Evolutionary conservation across 179 eudicot species (phyloP).

Genomic region (Pouteria campechiana): DNA sequence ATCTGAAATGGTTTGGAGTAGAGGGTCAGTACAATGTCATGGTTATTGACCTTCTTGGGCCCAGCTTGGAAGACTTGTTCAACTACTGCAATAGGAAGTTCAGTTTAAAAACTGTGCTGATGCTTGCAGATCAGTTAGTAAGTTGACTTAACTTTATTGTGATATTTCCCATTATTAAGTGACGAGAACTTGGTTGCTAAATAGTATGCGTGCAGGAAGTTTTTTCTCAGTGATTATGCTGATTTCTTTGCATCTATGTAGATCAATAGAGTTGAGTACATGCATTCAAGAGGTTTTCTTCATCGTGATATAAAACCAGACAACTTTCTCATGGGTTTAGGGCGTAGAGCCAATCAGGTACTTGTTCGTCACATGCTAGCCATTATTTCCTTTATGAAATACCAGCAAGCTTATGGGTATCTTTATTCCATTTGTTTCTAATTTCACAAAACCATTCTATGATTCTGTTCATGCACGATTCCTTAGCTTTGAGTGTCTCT

Average conservation of each 20-base stretch:
- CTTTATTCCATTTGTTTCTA: too few relatives aligned
- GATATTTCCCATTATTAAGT: neutral
- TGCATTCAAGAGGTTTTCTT: conserved; percentile 93
- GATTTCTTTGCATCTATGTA: conserved; percentile 10
- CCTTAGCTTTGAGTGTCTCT: too few relatives aligned
- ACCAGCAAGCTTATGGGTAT: too few relatives aligned
- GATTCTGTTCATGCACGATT: too few relatives aligned
- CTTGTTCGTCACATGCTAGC: too few relatives aligned
- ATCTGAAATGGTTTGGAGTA: conserved; percentile 86
- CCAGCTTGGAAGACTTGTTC: conserved; percentile 87
- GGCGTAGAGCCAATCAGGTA: conserved; percentile 98
- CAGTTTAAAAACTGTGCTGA: conserved; percentile 75
- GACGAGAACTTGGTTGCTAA: neutral
- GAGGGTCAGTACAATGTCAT: conserved; percentile 84
- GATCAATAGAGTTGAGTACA: conserved; percentile 91
- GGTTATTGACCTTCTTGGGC: conserved; percentile 99
- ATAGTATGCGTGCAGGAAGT: too few relatives aligned
- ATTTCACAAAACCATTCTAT: too few relatives aligned
- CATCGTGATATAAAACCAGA: conserved; percentile 99
- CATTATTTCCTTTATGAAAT: too few relatives aligned
- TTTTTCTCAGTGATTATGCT: too few relatives aligned
- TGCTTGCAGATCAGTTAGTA: conserved; percentile 98
- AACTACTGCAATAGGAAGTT: conserved; percentile 85
- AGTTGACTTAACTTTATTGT: conserved; percentile 10
- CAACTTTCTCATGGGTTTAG: conserved; percentile 95